Evolutionary conservation across 2,329 filamentous ascomycete genomes (phyloP).

Genomic region (Colletotrichum eremochloae): DNA sequence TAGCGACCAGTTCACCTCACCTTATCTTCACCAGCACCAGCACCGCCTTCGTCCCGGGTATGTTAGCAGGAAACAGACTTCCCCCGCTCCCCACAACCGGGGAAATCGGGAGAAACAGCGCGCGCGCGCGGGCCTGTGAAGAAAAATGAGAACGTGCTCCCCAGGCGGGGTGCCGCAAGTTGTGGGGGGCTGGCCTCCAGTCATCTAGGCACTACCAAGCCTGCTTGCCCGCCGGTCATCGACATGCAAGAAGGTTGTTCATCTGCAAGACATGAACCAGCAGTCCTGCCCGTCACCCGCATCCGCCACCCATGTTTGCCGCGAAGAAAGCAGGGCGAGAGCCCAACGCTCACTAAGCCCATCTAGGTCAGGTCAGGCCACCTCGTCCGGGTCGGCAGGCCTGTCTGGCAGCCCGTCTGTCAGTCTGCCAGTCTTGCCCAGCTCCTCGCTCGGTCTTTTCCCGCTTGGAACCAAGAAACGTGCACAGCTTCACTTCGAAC

Average conservation of each 20-base stretch:
- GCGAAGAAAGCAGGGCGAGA: neutral
- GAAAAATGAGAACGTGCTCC: conserved; percentile 1
- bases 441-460: conserved; percentile 2
- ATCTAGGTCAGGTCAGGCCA: neutral
- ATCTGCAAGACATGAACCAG: neutral
- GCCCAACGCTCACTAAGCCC: neutral
- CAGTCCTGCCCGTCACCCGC: neutral
- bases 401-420: neutral
- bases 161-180: neutral
- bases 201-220: neutral
- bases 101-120: neutral
- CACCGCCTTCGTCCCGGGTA: neutral
- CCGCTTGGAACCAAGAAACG: neutral
- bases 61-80: neutral
- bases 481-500: neutral
- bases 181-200: neutral
- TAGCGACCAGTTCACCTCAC: neutral
- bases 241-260: neutral
- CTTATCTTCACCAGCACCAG: neutral
- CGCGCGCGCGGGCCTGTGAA: neutral
- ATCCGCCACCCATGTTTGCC: neutral
- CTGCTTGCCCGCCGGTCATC: neutral
- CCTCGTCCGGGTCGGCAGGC: neutral
- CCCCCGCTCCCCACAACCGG: neutral
- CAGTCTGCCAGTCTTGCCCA: neutral